Evolutionary conservation across 2,329 filamentous ascomycete species (phyloP).

Genomic region (Diaporthe citriasiana): DNA sequence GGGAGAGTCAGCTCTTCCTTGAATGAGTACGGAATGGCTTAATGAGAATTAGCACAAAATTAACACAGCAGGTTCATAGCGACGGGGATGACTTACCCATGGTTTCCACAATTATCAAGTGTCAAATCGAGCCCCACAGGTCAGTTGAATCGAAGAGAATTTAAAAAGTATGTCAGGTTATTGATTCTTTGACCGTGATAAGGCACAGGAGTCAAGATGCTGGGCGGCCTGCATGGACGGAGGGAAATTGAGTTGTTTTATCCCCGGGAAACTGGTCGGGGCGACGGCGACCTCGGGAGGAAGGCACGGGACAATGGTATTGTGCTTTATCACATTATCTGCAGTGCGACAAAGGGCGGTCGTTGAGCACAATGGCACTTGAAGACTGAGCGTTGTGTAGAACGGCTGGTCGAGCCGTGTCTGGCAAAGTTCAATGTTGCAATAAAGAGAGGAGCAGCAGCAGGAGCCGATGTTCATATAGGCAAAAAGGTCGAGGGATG

Average conservation of each 20-base stretch:
- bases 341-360: not conserved
- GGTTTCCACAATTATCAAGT: not conserved
- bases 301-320: not conserved
- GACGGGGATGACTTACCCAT: conserved; percentile 13
- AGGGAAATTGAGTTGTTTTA: not conserved
- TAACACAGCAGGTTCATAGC: not conserved
- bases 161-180: not conserved
- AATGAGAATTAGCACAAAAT: not conserved
- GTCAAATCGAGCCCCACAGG: not conserved
- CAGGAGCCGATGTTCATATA: no score
- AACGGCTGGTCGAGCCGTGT: not conserved
- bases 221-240: not conserved
- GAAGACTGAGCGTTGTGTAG: not conserved
- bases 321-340: not conserved
- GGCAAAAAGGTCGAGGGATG: not conserved
- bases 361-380: not conserved
- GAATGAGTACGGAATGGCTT: not conserved
- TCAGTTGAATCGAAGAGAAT: not conserved
- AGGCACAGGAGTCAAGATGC: not conserved
- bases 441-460: not conserved
- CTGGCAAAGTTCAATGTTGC: not conserved
- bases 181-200: conserved; percentile 3
- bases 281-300: not conserved
- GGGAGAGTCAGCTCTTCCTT: not conserved
- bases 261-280: no score